phyloP scores from a whole-genome alignment of 331 rosid species.

The Rhamnella rubrinervis region DNA sequence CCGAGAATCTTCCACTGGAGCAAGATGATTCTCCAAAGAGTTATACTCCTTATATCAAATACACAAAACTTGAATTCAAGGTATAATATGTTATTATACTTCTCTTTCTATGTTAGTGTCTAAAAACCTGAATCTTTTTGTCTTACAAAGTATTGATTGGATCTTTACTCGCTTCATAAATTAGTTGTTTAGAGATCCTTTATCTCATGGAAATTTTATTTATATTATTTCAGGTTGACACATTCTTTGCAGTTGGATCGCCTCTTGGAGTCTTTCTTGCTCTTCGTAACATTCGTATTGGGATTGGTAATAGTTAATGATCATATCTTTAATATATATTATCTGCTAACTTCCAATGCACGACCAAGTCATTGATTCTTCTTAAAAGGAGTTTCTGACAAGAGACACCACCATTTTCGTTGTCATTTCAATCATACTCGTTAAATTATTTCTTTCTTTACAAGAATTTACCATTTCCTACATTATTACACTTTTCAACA shows the following conservation, averaged over 20 bases:
- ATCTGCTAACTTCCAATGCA: background rate
- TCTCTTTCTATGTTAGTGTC: background rate
- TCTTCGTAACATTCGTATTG: constrained; percentile 86
- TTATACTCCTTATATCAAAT: constrained; percentile 72
- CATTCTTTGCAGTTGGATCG: constrained; percentile 98
- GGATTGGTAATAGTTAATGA: constrained; percentile 60
- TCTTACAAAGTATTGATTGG: background rate
- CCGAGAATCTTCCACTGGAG: constrained; percentile 34
- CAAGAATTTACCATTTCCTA: background rate
- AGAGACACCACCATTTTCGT: background rate
- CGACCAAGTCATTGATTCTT: background rate
- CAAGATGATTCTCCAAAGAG: constrained; percentile 49
- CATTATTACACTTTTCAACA: background rate
- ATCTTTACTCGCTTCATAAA: constrained; percentile 10
- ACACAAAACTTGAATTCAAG: constrained; percentile 88
- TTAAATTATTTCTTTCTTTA: background rate
- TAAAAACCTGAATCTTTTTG: background rate
- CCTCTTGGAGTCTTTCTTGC: constrained; percentile 98
- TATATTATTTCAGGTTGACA: constrained; percentile 70
- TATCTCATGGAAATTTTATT: constrained; percentile 24
- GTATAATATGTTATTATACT: constrained; percentile 32
- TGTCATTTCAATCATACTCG: background rate
- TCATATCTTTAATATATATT: constrained; percentile 12
- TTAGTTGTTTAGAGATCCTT: background rate
- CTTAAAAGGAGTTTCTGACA: background rate